Evolutionary conservation across 108 stramenopile species (phyloP).

Genomic region (Licmophora abbreviata): DNA sequence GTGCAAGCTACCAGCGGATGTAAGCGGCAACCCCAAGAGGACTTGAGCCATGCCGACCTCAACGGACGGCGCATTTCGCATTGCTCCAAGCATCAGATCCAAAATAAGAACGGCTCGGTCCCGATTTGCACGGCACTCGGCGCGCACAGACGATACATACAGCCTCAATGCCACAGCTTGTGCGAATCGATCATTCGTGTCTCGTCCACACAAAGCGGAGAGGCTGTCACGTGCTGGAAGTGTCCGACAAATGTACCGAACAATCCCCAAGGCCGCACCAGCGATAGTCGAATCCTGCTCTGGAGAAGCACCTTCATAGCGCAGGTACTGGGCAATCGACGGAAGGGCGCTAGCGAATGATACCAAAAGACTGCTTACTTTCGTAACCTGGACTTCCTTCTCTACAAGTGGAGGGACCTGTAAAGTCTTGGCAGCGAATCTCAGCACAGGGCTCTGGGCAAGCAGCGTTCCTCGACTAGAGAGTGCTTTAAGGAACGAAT

Average conservation of each 20-base stretch:
- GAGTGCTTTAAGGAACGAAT: constrained; percentile 34
- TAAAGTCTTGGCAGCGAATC: constrained; percentile 29
- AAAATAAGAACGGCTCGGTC: not conserved
- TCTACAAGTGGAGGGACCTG: constrained; percentile 29
- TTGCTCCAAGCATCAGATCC: not conserved
- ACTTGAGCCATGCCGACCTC: constrained; percentile 6
- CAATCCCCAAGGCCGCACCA: not conserved
- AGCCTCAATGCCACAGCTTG: not conserved
- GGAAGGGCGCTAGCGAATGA: constrained; percentile 12
- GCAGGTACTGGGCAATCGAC: not conserved
- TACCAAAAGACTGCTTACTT: constrained; percentile 21
- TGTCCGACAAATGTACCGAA: not conserved
- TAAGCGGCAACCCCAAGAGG: constrained; percentile 33
- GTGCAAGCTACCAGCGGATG: constrained; percentile 10
- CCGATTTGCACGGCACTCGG: not conserved
- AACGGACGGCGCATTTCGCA: not conserved
- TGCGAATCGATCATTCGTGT: not conserved
- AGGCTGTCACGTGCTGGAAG: not conserved
- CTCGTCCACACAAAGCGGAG: not conserved
- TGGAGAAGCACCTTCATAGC: not conserved
- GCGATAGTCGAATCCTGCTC: not conserved
- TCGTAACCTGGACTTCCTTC: constrained; percentile 22
- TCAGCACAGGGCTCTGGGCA: constrained; percentile 27
- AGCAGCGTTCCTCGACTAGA: constrained; percentile 18
- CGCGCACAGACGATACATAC: not conserved